These are phyloP conservation scores for Fraxinus pennsylvanica DNA, from an alignment of 257 asterid species.

Conservation along the genomic window DNA sequence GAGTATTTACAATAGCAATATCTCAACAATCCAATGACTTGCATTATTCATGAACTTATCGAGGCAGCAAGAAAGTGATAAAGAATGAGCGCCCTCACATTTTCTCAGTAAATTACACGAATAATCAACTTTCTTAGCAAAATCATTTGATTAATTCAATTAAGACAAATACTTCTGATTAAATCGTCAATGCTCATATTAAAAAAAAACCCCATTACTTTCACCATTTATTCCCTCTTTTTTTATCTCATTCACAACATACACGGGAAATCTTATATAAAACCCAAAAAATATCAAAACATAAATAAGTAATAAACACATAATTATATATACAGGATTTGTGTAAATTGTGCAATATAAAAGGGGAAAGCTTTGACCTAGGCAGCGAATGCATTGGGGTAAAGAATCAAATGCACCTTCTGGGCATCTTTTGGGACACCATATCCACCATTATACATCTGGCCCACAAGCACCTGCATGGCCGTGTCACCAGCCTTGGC, in stretches of 20 bases:
- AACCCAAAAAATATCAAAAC: not conserved
- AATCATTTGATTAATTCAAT: not conserved
- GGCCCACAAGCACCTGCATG: conserved; percentile 97
- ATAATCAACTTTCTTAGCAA: not conserved
- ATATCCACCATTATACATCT: conserved; percentile 92
- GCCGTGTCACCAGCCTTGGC: conserved; percentile 77
- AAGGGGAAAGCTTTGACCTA: not conserved
- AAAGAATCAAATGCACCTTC: conserved; percentile 51
- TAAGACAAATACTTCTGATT: not conserved
- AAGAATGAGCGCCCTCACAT: not conserved
- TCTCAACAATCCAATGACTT: not conserved
- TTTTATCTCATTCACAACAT: not conserved
- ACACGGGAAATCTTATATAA: not conserved
- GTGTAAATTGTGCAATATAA: conserved; percentile 3
- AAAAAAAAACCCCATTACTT: not conserved
- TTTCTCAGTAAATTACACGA: not conserved
- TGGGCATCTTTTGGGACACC: conserved; percentile 68
- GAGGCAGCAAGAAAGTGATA: not conserved
- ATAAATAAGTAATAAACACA: conserved; percentile 19
- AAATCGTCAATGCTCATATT: not conserved
- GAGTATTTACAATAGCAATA: not conserved
- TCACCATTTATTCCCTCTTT: not conserved
- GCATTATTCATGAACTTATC: not conserved
- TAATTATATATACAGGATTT: not conserved
- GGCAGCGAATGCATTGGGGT: not conserved